Base-by-base conservation (phyloP, 495 filamentous ascomycete species). In the Lasiosphaeria ovina region DNA sequence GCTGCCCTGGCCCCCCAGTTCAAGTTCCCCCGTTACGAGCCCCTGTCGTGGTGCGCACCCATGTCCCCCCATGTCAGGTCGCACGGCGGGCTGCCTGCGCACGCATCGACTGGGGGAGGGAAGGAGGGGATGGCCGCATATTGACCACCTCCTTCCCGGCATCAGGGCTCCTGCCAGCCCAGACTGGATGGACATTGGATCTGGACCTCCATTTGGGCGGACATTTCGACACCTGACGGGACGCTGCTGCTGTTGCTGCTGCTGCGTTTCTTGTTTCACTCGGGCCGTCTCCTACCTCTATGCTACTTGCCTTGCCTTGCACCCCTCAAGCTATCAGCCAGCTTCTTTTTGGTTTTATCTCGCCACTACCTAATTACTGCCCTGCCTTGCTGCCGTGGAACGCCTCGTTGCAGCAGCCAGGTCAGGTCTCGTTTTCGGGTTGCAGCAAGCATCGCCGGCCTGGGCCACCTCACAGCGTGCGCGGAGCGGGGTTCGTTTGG, bases 121-220 rank as follows among this genome's bases (percentile, higher is more conserved):
- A 24, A 24, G 24, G 24, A 24, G 24, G 24, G 24, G 24, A 24
- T 24, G 72, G 72, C 72, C 69, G 72, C 72, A 74, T 73, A 70
- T 70, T 69, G 67, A 67, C 65, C 68, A 64, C 62, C 54, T 57
- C 51, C 55, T 59, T 59, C 62, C 62, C 61, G 51, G 58, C 55
- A 47, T n/a, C 44, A 47, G 44, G 5, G 16, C 12, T n/a, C 44
- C 62, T 56, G 33, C 2, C 24, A 24, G 55, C 51, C 42, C 56
- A 52, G 35, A 12, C 38, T 12, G 7, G 3, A 11, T 48, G 24
- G 12, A 9, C 44, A 6, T 57, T 40, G 12, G 4, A 36, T 56
- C 64, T 62, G 42, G 57, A 55, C 47, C 55, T 58, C 36, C n/a
- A 52, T 14, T 59, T 31, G 40, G 44, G 16, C 38, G 55, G 35